Conservation (phyloP, 2,329 filamentous ascomycete species). For the Colletotrichum sp. region DNA sequence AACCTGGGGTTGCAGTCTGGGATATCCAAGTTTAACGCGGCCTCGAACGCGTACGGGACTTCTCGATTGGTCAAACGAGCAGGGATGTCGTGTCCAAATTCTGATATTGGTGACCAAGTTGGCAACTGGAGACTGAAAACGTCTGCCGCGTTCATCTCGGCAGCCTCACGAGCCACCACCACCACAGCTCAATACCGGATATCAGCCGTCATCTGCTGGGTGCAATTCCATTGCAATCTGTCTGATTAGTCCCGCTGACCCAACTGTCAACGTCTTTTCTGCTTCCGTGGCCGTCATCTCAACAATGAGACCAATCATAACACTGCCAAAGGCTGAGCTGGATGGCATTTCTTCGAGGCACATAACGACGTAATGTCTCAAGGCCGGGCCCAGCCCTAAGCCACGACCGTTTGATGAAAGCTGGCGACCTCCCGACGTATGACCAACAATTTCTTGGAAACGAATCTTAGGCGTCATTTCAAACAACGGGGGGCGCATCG, state of each 20-base stretch:
- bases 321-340: background rate
- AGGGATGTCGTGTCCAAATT: constrained; percentile 5
- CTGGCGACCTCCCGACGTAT: background rate
- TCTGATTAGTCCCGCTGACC: background rate
- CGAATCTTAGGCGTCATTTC: background rate
- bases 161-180: constrained; percentile 5
- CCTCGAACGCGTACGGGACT: background rate
- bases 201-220: background rate
- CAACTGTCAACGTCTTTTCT: background rate
- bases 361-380: constrained; percentile 8
- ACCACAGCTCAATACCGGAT: background rate
- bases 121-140: background rate
- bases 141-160: constrained; percentile 4
- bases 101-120: background rate
- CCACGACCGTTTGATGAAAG: constrained; percentile 5
- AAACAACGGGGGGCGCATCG: background rate
- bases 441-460: background rate
- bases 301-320: background rate
- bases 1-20: constrained; percentile 12
- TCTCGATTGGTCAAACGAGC: background rate
- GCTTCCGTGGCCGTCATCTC: background rate
- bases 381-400: constrained; percentile 6
- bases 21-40: constrained; percentile 4
- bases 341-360: background rate
- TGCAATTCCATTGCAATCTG: background rate